Percentiles rank a stretch among this genome's conserved stretches.
Evolutionary conservation across 1,139 yeast species (phyloP).

Genomic region (Yamadazyma aaseri): DNA sequence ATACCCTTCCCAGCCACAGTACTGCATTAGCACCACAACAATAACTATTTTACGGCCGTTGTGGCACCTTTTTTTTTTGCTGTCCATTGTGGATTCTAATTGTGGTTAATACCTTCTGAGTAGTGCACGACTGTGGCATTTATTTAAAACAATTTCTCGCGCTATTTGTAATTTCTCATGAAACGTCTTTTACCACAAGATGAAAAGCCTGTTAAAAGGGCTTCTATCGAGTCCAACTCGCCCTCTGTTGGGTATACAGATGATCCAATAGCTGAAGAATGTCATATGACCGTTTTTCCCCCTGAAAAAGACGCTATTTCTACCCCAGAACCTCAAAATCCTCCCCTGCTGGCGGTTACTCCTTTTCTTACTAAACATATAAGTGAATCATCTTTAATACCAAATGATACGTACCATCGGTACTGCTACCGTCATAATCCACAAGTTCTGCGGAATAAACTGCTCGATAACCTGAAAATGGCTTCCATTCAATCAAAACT

Average conservation of each 20-base stretch:
- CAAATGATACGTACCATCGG: conserved; percentile 53
- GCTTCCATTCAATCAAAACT: conserved; percentile 57
- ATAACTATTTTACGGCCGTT: too few species aligned
- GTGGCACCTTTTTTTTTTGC: too few species aligned
- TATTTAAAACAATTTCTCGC: too few species aligned
- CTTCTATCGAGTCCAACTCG: not conserved
- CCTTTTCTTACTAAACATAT: conserved; percentile 48
- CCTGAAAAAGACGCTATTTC: not conserved
- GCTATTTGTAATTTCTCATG: too few species aligned
- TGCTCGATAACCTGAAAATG: conserved; percentile 68
- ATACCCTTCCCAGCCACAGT: too few species aligned
- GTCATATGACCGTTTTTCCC: conserved; percentile 1
- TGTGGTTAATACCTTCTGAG: too few species aligned
- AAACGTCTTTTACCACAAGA: not conserved
- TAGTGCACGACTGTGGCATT: too few species aligned
- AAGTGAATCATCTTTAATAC: conserved; percentile 40
- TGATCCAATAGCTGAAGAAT: conserved; percentile 1
- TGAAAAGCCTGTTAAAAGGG: not conserved
- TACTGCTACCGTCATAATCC: conserved; percentile 95
- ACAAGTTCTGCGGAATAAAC: conserved; percentile 67
- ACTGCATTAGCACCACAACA: too few species aligned
- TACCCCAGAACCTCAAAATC: not conserved
- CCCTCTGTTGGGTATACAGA: not conserved
- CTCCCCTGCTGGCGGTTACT: conserved; percentile 29
- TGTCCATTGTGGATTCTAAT: too few species aligned